Conservation (phyloP, 208 protist species). For the Acanthamoeba sp. region DNA sequence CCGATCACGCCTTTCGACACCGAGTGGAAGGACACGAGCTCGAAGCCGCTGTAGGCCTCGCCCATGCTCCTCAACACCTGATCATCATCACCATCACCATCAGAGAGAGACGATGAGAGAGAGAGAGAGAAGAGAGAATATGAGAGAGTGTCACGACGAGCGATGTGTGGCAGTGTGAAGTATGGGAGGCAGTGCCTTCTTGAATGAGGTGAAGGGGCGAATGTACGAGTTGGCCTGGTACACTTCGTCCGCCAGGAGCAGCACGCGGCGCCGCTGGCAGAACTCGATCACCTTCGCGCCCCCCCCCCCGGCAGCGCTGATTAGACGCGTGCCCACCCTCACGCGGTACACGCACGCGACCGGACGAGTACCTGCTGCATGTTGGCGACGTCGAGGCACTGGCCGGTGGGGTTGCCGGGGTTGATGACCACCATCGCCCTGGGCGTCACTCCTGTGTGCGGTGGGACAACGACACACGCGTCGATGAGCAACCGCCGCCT, state of each 20-base stretch:
- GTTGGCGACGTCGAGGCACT: constrained; percentile 89
- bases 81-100: too few species aligned
- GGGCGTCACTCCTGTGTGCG: constrained; percentile 91
- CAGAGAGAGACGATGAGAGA: too few species aligned
- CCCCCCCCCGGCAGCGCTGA: too few species aligned
- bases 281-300: constrained; percentile 92
- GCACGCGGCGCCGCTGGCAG: constrained; percentile 89
- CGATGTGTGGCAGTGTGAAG: too few species aligned
- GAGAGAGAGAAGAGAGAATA: too few species aligned
- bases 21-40: constrained; percentile 98
- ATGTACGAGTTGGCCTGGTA: constrained; percentile 93
- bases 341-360: background rate
- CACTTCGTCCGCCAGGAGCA: constrained; percentile 99
- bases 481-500: too few species aligned
- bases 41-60: constrained; percentile 33
- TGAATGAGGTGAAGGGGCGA: constrained; percentile 94
- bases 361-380: constrained; percentile 90
- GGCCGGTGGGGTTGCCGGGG: constrained; percentile 99
- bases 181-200: constrained; percentile 87
- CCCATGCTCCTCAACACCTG: constrained; percentile 83
- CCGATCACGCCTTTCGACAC: constrained; percentile 98
- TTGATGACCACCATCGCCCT: constrained; percentile 98
- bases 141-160: too few species aligned
- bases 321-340: background rate
- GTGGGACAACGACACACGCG: too few species aligned